Base-by-base conservation (phyloP, 176 grass and related monocot species). In the Ensete ventricosum region DNA sequence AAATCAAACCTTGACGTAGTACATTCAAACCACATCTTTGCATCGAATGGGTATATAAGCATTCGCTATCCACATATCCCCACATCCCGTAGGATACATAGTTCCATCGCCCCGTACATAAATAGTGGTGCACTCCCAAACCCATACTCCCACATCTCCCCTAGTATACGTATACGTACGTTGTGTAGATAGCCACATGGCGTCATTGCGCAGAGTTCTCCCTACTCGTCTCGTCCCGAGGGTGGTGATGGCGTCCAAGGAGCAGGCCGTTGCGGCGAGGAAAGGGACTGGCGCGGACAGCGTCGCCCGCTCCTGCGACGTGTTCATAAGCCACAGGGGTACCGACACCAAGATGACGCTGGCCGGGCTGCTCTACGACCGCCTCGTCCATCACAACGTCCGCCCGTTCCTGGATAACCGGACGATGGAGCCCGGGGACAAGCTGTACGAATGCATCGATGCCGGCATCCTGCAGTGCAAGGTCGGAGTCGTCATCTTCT, bases 401-500 rank as follows among this genome's bases (percentile, higher is more conserved):
- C 50, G 26, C 52, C 65, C 77, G 17, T 78, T 78, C 52, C 53
- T 78, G 9, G 64, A 76, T 59, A 76, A 17, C 29, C 55, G 74
- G 74, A 51, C 74, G 14, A 76, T 69, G 77, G 52, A 57, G 64
- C 52, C 50, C 9, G 77, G 65, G 9, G 77, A 78, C 64, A 68
- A 69, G 64, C 24, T 78, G 16, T 14, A 48, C 24, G 65, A 57
- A 14, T 26, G 64, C 24, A 69, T 78, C 51, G 11, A 78, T 25
- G 64, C 16, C 5, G 77, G 60, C 11, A 58, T 78, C 52, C 22
- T 4, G 51, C 20, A 57, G 14, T 54, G 24, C 64, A 78, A 69
- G 77, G 64, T 78, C 52, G 77, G 64, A 11, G 63, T 78, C 13
- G 77, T 19, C 14, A 69, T 78, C 64, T 78, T 78, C 77, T 78